These are phyloP conservation scores for Alternaria postmessia DNA, from an alignment of 2,329 filamentous ascomycete species.

Conservation along the genomic window DNA sequence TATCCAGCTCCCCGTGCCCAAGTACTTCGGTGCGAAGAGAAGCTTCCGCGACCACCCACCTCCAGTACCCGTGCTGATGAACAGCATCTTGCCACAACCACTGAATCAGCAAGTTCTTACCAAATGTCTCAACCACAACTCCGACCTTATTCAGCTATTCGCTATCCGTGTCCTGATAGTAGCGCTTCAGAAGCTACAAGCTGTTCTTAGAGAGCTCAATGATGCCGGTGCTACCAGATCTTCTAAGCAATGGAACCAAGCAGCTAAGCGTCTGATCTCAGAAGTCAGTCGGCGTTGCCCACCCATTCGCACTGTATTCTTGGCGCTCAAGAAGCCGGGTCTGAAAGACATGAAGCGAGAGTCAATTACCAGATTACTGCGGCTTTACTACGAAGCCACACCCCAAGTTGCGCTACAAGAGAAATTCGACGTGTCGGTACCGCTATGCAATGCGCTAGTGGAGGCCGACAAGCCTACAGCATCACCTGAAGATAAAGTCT, in stretches of 20 bases:
- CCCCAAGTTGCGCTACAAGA: slow-evolving; percentile 82
- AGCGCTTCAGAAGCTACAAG: slow-evolving; percentile 78
- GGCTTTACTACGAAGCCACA: slow-evolving; percentile 83
- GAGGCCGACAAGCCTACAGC: slow-evolving; percentile 59
- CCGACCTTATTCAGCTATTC: slow-evolving; percentile 83
- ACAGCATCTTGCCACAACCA: slow-evolving; percentile 85
- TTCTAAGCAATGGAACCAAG: slow-evolving; percentile 72
- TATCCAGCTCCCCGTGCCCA: slow-evolving; percentile 76
- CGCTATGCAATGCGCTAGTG: slow-evolving; percentile 73
- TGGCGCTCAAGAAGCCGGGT: slow-evolving; percentile 74
- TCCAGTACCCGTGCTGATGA: slow-evolving; percentile 78
- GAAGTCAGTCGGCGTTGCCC: slow-evolving; percentile 83
- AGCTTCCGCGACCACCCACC: slow-evolving; percentile 74
- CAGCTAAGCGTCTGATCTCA: slow-evolving; percentile 70
- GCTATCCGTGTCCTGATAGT: slow-evolving; percentile 80
- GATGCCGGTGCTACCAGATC: slow-evolving; percentile 50
- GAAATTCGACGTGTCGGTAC: slow-evolving; percentile 85
- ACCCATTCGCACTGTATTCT: slow-evolving; percentile 80
- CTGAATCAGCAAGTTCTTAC: slow-evolving; percentile 81
- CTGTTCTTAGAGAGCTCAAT: slow-evolving; percentile 68
- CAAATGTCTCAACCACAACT: slow-evolving; percentile 79
- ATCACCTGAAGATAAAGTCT: slow-evolving; percentile 58
- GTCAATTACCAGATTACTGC: slow-evolving; percentile 77
- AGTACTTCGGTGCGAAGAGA: slow-evolving; percentile 72
- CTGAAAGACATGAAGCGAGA: slow-evolving; percentile 79